Evolutionary conservation across 2,329 filamentous ascomycete species (phyloP).

Genomic region (Colletotrichum neosansevieriae): DNA sequence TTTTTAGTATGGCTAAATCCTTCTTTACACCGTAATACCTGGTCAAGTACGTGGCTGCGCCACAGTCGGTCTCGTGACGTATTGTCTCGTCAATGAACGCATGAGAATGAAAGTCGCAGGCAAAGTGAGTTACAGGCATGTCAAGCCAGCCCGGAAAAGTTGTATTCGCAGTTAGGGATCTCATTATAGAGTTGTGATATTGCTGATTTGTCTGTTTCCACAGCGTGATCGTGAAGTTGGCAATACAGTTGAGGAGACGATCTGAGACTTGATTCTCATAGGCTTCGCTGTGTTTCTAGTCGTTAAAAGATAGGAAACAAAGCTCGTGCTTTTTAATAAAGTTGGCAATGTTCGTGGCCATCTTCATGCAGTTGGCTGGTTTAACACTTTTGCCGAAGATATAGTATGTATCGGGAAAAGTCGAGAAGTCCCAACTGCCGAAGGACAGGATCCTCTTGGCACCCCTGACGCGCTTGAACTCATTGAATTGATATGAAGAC

Average conservation of each 20-base stretch:
- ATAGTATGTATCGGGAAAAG: constrained; percentile 49
- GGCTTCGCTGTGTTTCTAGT: neutral
- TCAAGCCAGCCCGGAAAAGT: neutral
- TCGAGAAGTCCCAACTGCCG: constrained; percentile 60
- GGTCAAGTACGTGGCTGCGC: neutral
- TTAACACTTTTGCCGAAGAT: constrained; percentile 51
- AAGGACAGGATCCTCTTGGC: constrained; percentile 55
- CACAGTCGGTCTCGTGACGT: neutral
- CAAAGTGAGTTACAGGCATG: neutral
- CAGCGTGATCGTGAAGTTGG: neutral
- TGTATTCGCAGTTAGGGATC: neutral
- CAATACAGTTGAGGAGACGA: neutral
- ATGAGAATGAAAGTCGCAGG: neutral
- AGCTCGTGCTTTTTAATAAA: constrained; percentile 28
- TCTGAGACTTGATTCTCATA: neutral
- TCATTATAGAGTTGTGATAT: neutral
- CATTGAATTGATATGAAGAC: constrained; percentile 44
- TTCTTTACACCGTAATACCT: neutral
- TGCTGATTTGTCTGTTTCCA: neutral
- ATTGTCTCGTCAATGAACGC: neutral
- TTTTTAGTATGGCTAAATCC: neutral
- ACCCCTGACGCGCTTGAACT: constrained; percentile 44
- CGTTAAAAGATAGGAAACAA: too few relatives aligned
- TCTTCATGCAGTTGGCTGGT: constrained; percentile 48
- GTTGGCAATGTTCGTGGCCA: constrained; percentile 45